Percentiles rank a stretch among this genome's conserved stretches.
Evolutionary conservation across 257 asterid species (phyloP).

Genomic region (Perilla frutescens): DNA sequence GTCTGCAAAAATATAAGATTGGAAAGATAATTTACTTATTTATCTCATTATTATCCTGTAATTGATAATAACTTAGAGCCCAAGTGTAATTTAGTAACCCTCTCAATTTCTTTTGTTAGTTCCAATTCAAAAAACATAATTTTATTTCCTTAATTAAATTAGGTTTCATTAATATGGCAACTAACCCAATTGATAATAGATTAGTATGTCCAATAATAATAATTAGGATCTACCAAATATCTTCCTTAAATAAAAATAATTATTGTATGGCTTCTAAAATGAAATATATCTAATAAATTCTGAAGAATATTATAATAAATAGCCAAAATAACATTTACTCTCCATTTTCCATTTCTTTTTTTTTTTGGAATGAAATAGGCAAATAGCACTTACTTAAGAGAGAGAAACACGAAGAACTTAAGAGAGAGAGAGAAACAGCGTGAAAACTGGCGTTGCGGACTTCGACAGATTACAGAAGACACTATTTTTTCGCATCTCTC

Average conservation of each 20-base stretch:
- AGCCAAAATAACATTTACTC: not conserved
- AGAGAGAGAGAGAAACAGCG: conserved; percentile 44
- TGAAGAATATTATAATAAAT: conserved; percentile 2
- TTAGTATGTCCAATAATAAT: not conserved
- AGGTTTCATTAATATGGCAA: not conserved
- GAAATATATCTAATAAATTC: not conserved
- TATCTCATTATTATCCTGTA: not conserved
- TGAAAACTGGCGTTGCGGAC: conserved; percentile 50
- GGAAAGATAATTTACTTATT: not conserved
- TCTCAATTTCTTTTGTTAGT: too few species aligned
- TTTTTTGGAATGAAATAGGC: not conserved
- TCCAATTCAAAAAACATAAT: not conserved
- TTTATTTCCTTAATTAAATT: not conserved
- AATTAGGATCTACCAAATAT: not conserved
- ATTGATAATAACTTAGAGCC: not conserved
- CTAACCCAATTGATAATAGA: too few species aligned
- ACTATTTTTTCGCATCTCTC: conserved; percentile 39
- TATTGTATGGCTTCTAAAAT: not conserved
- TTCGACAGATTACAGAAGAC: conserved; percentile 44
- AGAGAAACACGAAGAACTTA: not conserved
- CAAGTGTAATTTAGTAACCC: not conserved
- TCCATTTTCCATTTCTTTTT: not conserved
- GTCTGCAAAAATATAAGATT: not conserved
- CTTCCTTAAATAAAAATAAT: not conserved
- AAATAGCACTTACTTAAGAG: not conserved